A percentile compares a stretch with the other conserved stretches of the same genome.
phyloP scores from a whole-genome alignment of 148 eudicot genomes.

The Chenopodium quinoa region DNA sequence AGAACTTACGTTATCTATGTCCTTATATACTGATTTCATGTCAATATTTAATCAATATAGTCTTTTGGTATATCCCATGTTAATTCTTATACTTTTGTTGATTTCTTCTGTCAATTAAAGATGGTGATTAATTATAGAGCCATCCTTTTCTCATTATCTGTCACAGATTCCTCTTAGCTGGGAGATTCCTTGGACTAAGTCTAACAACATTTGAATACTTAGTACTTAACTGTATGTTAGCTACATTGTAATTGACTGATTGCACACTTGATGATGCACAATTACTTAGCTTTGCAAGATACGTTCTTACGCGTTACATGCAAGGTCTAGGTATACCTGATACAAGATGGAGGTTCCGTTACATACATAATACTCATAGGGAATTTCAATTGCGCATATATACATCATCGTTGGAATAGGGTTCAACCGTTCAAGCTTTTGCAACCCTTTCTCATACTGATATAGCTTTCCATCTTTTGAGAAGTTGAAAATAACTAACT shows the following conservation, averaged over 20 bases:
- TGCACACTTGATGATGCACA: background rate
- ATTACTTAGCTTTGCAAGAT: background rate
- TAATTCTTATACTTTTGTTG: background rate
- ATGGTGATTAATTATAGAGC: background rate
- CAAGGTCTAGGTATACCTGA: background rate
- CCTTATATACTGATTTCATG: slow-evolving; percentile 13
- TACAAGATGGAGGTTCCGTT: background rate
- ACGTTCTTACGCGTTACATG: background rate
- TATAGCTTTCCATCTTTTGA: background rate
- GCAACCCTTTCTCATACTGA: background rate
- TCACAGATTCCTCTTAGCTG: slow-evolving; percentile 13
- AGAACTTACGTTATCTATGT: background rate
- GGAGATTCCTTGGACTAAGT: background rate
- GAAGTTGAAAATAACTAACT: background rate
- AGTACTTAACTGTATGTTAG: background rate
- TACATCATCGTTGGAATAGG: background rate
- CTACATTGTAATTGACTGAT: background rate
- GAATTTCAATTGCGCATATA: background rate
- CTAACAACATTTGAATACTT: background rate
- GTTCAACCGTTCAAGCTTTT: background rate
- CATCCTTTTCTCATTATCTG: background rate
- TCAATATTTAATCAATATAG: background rate
- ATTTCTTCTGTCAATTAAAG: slow-evolving; percentile 1
- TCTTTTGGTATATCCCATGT: slow-evolving; percentile 13
- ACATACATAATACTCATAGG: background rate